Evolutionary conservation across 805 yeast species (phyloP).

Genomic region (Candida ortonii): DNA sequence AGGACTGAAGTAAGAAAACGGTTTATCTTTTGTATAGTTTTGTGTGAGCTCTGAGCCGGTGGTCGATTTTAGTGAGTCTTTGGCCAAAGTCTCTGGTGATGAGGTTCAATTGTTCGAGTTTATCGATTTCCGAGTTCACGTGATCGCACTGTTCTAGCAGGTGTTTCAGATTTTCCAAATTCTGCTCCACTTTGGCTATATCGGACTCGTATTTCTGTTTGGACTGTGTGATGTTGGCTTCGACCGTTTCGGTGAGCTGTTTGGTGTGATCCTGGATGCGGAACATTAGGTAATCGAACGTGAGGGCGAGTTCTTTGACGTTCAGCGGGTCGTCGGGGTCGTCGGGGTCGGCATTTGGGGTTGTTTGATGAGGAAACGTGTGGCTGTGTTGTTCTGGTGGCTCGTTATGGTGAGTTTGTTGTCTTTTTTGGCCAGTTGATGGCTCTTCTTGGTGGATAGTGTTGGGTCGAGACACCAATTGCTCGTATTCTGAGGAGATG

Average conservation of each 20-base stretch:
- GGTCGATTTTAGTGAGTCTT: slow-evolving; percentile 25
- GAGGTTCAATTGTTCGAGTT: slow-evolving; percentile 31
- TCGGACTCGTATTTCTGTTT: slow-evolving; percentile 25
- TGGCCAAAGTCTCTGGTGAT: slow-evolving; percentile 31
- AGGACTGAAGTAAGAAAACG: slow-evolving; percentile 3
- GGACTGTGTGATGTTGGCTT: slow-evolving; percentile 24
- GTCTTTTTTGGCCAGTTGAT: too few species aligned
- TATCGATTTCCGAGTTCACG: slow-evolving; percentile 31
- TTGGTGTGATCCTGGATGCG: slow-evolving; percentile 57
- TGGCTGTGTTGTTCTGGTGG: too few species aligned
- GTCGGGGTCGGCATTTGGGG: slow-evolving; percentile 10
- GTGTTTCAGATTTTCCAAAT: slow-evolving; percentile 17
- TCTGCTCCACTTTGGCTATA: slow-evolving; percentile 19
- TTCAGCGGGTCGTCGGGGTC: slow-evolving; percentile 59
- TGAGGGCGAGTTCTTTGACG: slow-evolving; percentile 55
- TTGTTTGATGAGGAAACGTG: too few species aligned
- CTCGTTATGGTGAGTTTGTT: too few species aligned
- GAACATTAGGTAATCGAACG: slow-evolving; percentile 62
- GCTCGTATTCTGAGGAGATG: slow-evolving; percentile 10
- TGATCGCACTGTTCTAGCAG: slow-evolving; percentile 26
- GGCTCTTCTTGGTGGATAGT: too few species aligned
- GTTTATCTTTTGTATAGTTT: slow-evolving; percentile 11
- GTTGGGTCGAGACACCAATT: slow-evolving; percentile 2
- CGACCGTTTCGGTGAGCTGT: slow-evolving; percentile 33
- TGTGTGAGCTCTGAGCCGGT: slow-evolving; percentile 16